These are phyloP conservation scores for Bocquillonia castaneifolia DNA, from an alignment of 441 rosid species.

Conservation along the genomic window DNA sequence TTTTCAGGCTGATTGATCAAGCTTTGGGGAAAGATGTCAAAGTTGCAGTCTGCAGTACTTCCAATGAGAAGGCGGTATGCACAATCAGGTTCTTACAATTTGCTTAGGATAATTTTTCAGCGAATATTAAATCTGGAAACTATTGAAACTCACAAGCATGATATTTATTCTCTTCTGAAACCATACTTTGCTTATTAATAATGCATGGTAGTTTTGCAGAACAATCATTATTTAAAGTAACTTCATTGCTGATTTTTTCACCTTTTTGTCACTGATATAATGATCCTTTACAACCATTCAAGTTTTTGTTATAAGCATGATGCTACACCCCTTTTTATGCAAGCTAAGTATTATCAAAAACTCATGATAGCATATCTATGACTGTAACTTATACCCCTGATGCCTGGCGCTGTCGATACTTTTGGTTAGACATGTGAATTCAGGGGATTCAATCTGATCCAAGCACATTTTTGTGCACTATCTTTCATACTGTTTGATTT, in stretches of 20 bases:
- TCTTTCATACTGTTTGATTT: not conserved
- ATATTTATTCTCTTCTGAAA: slow-evolving; percentile 13
- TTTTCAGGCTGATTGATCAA: slow-evolving; percentile 77
- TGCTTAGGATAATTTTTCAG: not conserved
- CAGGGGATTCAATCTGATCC: slow-evolving; percentile 11
- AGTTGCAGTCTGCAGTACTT: slow-evolving; percentile 95
- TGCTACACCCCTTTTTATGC: not conserved
- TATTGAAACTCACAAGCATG: not conserved
- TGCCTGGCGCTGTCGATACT: not conserved
- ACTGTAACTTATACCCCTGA: not conserved
- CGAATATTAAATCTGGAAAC: not conserved
- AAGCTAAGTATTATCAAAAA: not conserved
- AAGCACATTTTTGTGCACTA: slow-evolving; percentile 1
- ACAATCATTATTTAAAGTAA: not conserved
- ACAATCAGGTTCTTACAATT: slow-evolving; percentile 46
- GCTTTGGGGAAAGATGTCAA: slow-evolving; percentile 72
- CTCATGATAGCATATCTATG: not conserved
- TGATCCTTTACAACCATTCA: not conserved
- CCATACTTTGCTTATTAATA: not conserved
- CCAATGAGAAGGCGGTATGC: slow-evolving; percentile 99
- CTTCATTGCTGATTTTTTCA: not conserved
- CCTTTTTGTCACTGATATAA: not conserved
- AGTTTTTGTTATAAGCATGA: not conserved
- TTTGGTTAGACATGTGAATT: not conserved
- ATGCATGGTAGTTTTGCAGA: not conserved